Evolutionary conservation across 768 basidiomycete species (phyloP).

Genomic region (Peribolospora kevripleyi): DNA sequence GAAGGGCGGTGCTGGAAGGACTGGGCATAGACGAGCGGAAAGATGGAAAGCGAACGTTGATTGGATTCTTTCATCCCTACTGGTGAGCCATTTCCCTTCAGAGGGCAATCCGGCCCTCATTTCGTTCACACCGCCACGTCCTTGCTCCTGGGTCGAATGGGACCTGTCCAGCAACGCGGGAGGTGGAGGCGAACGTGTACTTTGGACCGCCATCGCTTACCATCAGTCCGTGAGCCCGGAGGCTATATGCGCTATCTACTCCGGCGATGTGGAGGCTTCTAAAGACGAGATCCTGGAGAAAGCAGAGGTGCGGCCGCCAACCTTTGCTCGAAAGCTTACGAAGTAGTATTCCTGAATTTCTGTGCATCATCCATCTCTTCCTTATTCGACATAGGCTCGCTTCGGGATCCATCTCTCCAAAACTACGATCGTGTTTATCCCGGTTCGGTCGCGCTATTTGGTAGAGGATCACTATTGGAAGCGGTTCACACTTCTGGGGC

Average conservation of each 20-base stretch:
- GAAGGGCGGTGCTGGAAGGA: too few species aligned
- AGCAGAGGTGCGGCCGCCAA: constrained; percentile 37
- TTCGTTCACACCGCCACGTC: not conserved
- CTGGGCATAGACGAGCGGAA: too few species aligned
- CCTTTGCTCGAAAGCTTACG: not conserved
- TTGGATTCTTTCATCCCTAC: constrained; percentile 88
- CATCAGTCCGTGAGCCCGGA: constrained; percentile 44
- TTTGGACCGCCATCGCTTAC: constrained; percentile 69
- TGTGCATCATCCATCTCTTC: not conserved
- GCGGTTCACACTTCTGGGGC: constrained; percentile 74
- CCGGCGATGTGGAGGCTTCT: constrained; percentile 45
- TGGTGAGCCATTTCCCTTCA: constrained; percentile 34
- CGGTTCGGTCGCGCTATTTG: constrained; percentile 39
- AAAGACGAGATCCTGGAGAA: constrained; percentile 59
- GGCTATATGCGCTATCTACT: constrained; percentile 57
- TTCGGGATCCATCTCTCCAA: constrained; percentile 56
- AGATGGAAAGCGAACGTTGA: constrained; percentile 16
- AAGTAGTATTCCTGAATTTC: not conserved
- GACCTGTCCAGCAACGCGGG: constrained; percentile 52
- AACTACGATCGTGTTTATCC: constrained; percentile 49
- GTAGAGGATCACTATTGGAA: constrained; percentile 68
- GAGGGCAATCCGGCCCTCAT: not conserved
- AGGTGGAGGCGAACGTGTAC: constrained; percentile 82
- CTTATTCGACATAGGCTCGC: constrained; percentile 30
- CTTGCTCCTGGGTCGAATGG: constrained; percentile 1